A percentile compares a stretch with the other conserved stretches of the same genome.
Evolutionary conservation across 2,329 filamentous ascomycete species (phyloP).

Genomic region (Daldinia eschscholtzii): DNA sequence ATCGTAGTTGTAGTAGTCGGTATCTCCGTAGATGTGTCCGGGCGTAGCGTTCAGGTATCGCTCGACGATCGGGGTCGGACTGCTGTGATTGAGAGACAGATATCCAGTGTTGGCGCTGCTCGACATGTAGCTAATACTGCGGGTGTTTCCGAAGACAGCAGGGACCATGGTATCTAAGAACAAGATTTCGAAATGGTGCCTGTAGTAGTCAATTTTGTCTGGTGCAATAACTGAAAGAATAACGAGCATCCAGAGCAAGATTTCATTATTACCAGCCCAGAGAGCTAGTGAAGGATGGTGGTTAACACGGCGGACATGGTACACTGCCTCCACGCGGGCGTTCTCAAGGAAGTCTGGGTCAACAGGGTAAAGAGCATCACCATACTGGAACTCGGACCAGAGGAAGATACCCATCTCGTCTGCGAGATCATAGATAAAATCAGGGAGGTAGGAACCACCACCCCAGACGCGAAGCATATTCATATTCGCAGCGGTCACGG

Average conservation of each 20-base stretch:
- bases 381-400: constrained; percentile 74
- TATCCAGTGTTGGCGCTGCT: constrained; percentile 72
- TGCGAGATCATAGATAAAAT: constrained; percentile 73
- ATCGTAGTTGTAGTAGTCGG: constrained; percentile 72
- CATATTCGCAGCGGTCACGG: constrained; percentile 69
- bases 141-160: constrained; percentile 68
- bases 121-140: constrained; percentile 71
- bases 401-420: constrained; percentile 71
- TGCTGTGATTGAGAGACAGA: constrained; percentile 65
- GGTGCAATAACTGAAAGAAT: constrained; percentile 57
- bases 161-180: constrained; percentile 68
- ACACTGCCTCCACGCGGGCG: constrained; percentile 66
- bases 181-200: constrained; percentile 68
- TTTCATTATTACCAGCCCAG: constrained; percentile 70
- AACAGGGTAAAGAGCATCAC: constrained; percentile 70
- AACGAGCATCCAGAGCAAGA: constrained; percentile 65
- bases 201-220: constrained; percentile 57
- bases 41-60: constrained; percentile 67
- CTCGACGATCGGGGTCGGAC: constrained; percentile 65
- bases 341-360: constrained; percentile 67
- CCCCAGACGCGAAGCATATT: constrained; percentile 75
- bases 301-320: constrained; percentile 68
- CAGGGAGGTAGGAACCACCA: constrained; percentile 69
- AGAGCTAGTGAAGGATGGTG: constrained; percentile 65
- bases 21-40: constrained; percentile 70